phyloP scores from a whole-genome alignment of 2,329 filamentous ascomycete genomes.

The Xylariaceae sp. region DNA sequence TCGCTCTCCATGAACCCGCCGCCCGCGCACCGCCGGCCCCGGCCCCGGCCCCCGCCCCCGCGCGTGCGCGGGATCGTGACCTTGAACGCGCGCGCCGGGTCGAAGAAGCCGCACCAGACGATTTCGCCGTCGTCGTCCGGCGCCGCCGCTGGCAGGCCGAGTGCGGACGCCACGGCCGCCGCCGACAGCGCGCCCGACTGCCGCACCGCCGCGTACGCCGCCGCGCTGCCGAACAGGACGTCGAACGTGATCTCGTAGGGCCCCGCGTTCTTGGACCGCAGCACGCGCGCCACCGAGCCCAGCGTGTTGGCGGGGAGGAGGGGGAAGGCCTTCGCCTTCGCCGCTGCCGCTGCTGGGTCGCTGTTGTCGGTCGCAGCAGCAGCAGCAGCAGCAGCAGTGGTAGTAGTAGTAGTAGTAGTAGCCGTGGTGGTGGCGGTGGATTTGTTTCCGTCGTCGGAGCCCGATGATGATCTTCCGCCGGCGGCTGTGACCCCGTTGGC shows the following conservation, averaged over 20 bases:
- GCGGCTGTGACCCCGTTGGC: no score
- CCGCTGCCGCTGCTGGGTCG: neutral
- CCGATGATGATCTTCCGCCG: no score
- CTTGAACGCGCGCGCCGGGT: slow-evolving; percentile 40
- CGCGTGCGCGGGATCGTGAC: slow-evolving; percentile 29
- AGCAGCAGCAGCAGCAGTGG: neutral
- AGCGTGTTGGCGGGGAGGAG: slow-evolving; percentile 5
- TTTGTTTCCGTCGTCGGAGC: neutral
- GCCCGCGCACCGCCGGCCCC: slow-evolving; percentile 11
- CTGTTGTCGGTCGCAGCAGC: neutral
- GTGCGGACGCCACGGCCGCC: slow-evolving; percentile 26
- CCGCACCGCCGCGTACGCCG: slow-evolving; percentile 29
- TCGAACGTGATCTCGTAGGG: slow-evolving; percentile 47
- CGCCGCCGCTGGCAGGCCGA: no score
- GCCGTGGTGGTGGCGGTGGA: neutral
- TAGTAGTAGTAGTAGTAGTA: neutral
- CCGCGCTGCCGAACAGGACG: slow-evolving; percentile 34
- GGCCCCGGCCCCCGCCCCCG: no score
- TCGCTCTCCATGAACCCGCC: slow-evolving; percentile 26
- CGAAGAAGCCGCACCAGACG: slow-evolving; percentile 33
- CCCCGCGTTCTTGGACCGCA: slow-evolving; percentile 44
- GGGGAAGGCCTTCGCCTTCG: neutral
- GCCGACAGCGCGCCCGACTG: slow-evolving; percentile 26
- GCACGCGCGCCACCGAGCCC: slow-evolving; percentile 30
- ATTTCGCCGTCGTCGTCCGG: slow-evolving; percentile 21